These are phyloP conservation scores for Cryomyces minteri DNA, from an alignment of 495 filamentous ascomycete species.

Conservation along the genomic window DNA sequence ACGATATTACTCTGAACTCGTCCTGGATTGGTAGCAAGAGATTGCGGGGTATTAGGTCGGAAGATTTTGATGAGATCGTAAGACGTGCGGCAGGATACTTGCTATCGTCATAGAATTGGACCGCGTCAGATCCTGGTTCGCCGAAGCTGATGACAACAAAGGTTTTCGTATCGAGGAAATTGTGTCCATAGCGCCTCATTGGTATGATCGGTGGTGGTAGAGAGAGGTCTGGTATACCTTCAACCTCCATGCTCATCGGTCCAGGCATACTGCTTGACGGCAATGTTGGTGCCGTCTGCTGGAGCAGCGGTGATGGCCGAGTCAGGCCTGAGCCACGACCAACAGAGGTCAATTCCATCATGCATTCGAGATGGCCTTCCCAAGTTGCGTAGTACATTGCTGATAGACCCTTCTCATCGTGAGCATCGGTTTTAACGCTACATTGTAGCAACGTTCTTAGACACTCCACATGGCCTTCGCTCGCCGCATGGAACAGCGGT, in stretches of 20 bases:
- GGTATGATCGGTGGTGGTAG: constrained; percentile 94
- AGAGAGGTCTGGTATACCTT: constrained; percentile 81
- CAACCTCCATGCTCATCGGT: constrained; percentile 53
- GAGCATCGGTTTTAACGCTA: constrained; percentile 51
- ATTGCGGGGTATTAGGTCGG: constrained; percentile 89
- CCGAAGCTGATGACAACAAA: constrained; percentile 84
- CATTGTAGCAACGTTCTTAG: constrained; percentile 58
- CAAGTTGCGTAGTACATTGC: constrained; percentile 98
- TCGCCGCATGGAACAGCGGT: constrained; percentile 86
- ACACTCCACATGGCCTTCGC: constrained; percentile 85
- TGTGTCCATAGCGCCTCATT: constrained; percentile 84
- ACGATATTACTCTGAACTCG: constrained; percentile 78
- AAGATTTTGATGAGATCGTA: constrained; percentile 89
- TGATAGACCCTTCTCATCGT: constrained; percentile 82
- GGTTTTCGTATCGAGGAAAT: constrained; percentile 93
- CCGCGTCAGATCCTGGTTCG: constrained; percentile 44
- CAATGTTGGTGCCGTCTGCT: constrained; percentile 23
- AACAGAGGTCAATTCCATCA: constrained; percentile 49
- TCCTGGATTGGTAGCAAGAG: constrained; percentile 91
- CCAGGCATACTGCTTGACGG: constrained; percentile 22
- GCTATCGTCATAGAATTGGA: constrained; percentile 83
- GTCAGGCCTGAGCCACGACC: constrained; percentile 11
- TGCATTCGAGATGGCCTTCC: constrained; percentile 92
- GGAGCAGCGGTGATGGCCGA: constrained; percentile 1
- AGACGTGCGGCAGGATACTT: constrained; percentile 90